Evolutionary conservation across 257 asterid genomes (phyloP), one percentile per base, ranked within the genome.

Genomic region (Verbascum thapsus): DNA sequence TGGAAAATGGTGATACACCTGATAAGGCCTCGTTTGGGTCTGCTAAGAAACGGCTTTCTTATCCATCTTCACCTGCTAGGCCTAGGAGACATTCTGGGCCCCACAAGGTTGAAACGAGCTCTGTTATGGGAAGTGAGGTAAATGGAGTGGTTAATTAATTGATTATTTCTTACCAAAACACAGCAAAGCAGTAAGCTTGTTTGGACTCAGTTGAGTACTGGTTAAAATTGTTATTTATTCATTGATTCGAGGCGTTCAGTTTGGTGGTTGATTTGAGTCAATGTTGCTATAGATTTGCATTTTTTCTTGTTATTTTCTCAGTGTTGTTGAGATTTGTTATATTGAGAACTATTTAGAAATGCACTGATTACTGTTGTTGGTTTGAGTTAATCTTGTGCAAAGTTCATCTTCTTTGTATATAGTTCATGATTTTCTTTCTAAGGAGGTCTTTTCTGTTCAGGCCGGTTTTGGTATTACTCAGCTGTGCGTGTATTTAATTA

Each of bases 31-130:
- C 90, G 1, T 66, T 43, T 0, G 88, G 75, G 6, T 20, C 74
- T 0, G 95, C 79, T n/a, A 89, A 82, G 90, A 94, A 94, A 67
- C 82, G 90, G 38, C 97, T 94, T 10, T 87, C 97, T 6, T 94
- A 54, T 60, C 96, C 99, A 8, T 79, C 95, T 53, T 92, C 98
- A 3, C 97, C 99, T 0, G 99, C 91, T 66, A 69, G 84, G 52
- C 75, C 86, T 1, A 79, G 95, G 85, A 76, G 95, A 60, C 85
- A 76, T 60, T 79, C 98, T 0, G 95, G 85, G 10, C 87, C 88
- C 4, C 88, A 94, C 3, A 85, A 77, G 74, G 74, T 83, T 42
- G 86, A 83, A 8, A 74, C 69, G 44, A 70, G 66, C 74, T 42
- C 81, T 54, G 41, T 63, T 2, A 32, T 53, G 0, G 81, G 64